Base-by-base conservation (phyloP, 768 basidiomycete genomes). In the Cubamyces sp. region DNA sequence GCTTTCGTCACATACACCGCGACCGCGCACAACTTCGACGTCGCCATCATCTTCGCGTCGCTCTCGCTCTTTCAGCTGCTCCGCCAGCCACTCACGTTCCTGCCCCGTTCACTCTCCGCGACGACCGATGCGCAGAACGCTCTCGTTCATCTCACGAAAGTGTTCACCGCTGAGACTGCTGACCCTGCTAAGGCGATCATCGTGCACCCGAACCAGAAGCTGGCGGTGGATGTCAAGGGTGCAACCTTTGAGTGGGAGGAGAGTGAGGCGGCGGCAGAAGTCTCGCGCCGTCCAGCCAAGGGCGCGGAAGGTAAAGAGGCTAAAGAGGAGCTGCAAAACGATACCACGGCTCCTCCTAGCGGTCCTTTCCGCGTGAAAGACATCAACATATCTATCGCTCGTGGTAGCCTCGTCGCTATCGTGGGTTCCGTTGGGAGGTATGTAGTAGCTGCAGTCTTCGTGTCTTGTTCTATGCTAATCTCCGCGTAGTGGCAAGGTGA, bases 201-300 rank as follows among this genome's bases (percentile, higher is more conserved):
- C 12, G 76, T 87, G 43, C 79, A 88, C 64, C 73, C 73, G 14
- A 57, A 72, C 14, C 78, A 84, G 57, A 73, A 79, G 52, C 70
- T 73, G 42, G 88, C 86, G 3, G 67, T 91, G 12, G 68, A 77
- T 0, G 81, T 84, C 4, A 68, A 76, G n/a, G 74, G 83, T 54
- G 87, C 82, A 16, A 80, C 82, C 1, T 90, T 91, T 67, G 79
- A 83, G 69, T 91, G 89, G 89, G 87, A 87, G 64, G 73, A 74
- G 58, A 71, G 73, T 54, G 42, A 34, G 48, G 54, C 57, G 4
- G 50, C 30, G 23, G 64, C 56, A 47, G 69, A 64, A 46, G 64
- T 26, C 50, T 66, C 70, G 62, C 56, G 64, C 30, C 60, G 50
- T 4, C 49, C 65, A 26, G n/a, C 21, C 19, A 69, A 68, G 60